Evolutionary conservation across 2,329 filamentous ascomycete genomes (phyloP), one percentile per base, ranked within the genome.

Genomic region (Monosporascus sp.): DNA sequence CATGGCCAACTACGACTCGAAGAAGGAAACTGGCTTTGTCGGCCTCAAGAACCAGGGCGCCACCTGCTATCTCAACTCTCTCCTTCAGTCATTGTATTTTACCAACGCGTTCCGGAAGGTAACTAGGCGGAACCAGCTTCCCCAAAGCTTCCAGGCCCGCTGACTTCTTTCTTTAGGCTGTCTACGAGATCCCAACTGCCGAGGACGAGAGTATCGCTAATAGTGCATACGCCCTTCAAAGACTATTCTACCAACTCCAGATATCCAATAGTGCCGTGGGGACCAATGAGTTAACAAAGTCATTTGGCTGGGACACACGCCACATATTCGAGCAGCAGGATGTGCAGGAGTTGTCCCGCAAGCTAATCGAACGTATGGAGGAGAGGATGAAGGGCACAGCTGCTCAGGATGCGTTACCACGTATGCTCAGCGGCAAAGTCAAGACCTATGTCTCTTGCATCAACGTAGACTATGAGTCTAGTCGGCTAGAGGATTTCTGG

Each of bases 381-480:
- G 89, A 94, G 65, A 93, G 89, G 68, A 99, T 99, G 95, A 99
- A 99, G 72, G 93, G 90, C 46, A 97, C 94, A 2, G 84, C 88
- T 49, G 89, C 90, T 14, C 90, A 97, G 67, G 95, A 93, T 61
- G 88, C 91, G 2, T 78, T 99, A 8, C 85, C 92, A 1, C 85
- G 89, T 57, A 88, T 99, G 76, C 97, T 99, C 65, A 92, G 94
- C 54, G 95, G 94, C 53, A 97, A 97, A 73, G 92, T 95, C 71
- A 97, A 97, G 75, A 99, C 94, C 0, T 99, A 97, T 71, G 95
- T 99, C 59, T 95, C 90, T 22, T 99, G 95, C 75, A 97, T 99
- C 69, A 94, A 99, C 69, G 95, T 99, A 57, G 87, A 96, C 64
- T 99, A 96, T 74, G 93, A 97, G 74, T 97, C 91, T 22, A 96